These are phyloP conservation scores for Periconia digitata DNA, from an alignment of 2,329 filamentous ascomycete genomes.

Conservation along the genomic window DNA sequence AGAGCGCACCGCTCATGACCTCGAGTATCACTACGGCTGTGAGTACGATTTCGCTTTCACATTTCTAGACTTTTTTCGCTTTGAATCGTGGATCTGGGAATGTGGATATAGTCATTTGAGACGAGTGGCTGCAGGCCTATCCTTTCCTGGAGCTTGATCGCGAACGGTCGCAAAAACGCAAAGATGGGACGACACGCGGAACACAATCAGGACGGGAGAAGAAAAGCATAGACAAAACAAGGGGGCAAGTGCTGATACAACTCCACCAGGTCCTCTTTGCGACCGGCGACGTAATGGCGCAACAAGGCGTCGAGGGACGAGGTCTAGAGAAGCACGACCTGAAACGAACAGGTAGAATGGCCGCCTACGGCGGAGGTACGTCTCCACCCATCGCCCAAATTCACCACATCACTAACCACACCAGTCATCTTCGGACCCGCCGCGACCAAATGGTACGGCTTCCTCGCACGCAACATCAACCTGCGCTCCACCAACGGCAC, in stretches of 20 bases:
- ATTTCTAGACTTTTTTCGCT: not conserved
- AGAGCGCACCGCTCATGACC: conserved; percentile 80
- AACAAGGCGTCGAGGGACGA: conserved; percentile 84
- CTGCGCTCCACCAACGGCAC: conserved; percentile 67
- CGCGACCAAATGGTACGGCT: conserved; percentile 82
- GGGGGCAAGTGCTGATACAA: not conserved
- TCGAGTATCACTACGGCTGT: conserved; percentile 82
- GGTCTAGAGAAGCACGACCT: conserved; percentile 74
- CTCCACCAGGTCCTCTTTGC: conserved; percentile 73
- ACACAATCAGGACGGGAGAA: not conserved
- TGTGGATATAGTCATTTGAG: no score
- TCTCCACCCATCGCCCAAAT: conserved; percentile 17
- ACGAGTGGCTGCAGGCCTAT: no score
- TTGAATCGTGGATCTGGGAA: no score
- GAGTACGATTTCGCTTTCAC: conserved; percentile 39
- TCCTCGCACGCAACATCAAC: conserved; percentile 71
- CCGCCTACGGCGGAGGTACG: conserved; percentile 74
- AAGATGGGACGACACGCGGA: no score
- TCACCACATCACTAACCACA: conserved; percentile 10
- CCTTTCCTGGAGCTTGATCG: no score
- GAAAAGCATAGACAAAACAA: not conserved
- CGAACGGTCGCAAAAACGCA: not conserved
- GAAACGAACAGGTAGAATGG: conserved; percentile 74
- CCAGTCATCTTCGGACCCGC: conserved; percentile 81
- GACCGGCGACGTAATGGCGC: conserved; percentile 85